phyloP scores from a whole-genome alignment of 2,329 filamentous ascomycete species.

The Phialocephala sp. region DNA sequence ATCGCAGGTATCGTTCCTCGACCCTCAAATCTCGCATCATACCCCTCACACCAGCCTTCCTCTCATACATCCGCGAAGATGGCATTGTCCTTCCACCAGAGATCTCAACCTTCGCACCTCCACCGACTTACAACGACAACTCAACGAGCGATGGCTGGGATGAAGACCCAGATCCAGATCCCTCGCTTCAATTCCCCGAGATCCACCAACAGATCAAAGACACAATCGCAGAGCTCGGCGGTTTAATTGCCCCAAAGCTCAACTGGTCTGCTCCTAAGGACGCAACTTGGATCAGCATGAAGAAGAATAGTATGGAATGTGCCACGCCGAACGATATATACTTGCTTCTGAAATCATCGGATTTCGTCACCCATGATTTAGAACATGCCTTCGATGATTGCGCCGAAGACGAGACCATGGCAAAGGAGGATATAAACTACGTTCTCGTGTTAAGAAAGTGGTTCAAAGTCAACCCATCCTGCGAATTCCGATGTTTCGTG shows the following conservation, averaged over 20 bases:
- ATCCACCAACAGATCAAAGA: conserved; percentile 78
- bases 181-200: conserved; percentile 59
- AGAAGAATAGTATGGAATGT: conserved; percentile 92
- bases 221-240: conserved; percentile 81
- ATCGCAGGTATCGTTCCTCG: conserved; percentile 71
- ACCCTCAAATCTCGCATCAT: conserved; percentile 89
- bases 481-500: conserved; percentile 97
- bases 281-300: conserved; percentile 84
- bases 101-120: conserved; percentile 43
- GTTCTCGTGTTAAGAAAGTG: conserved; percentile 84
- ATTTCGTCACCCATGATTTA: conserved; percentile 92
- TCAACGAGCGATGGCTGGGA: conserved; percentile 65
- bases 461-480: conserved; percentile 84
- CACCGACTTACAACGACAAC: conserved; percentile 36
- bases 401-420: conserved; percentile 37
- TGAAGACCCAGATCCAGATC: conserved; percentile 43
- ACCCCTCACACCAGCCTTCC: conserved; percentile 74
- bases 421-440: conserved; percentile 47
- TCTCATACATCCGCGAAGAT: conserved; percentile 88
- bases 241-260: conserved; percentile 87
- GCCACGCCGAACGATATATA: conserved; percentile 89
- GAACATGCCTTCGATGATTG: conserved; percentile 90
- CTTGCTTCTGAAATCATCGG: conserved; percentile 89
- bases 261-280: conserved; percentile 99
- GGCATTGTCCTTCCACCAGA: conserved; percentile 85